phyloP scores from a whole-genome alignment of 2,329 filamentous ascomycete species.

The Fusarium anthophilum region DNA sequence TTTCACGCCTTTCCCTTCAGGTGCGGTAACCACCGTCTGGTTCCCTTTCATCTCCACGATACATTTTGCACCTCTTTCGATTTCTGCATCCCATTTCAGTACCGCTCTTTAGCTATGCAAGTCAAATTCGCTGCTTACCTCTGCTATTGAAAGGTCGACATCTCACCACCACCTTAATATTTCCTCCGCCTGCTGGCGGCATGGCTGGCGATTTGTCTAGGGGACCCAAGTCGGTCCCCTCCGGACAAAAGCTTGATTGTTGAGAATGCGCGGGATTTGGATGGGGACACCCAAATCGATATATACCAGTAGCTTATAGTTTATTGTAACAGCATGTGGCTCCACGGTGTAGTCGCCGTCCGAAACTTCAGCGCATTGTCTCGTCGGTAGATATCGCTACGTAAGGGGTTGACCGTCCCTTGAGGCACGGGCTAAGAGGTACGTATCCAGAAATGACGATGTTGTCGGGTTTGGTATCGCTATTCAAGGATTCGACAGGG shows the following conservation, averaged over 20 bases:
- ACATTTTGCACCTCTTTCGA: constrained; percentile 91
- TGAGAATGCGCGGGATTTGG: constrained; percentile 42
- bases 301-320: constrained; percentile 11
- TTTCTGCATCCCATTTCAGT: constrained; percentile 66
- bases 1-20: constrained; percentile 74
- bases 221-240: constrained; percentile 52
- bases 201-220: constrained; percentile 46
- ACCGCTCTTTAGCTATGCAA: background rate
- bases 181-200: constrained; percentile 78
- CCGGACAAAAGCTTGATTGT: constrained; percentile 32
- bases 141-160: constrained; percentile 93
- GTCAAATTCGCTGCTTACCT: constrained; percentile 65
- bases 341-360: constrained; percentile 32
- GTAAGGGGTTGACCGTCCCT: constrained; percentile 29
- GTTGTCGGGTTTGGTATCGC: constrained; percentile 24
- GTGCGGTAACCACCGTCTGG: constrained; percentile 86
- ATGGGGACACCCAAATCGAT: constrained; percentile 4
- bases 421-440: constrained; percentile 21
- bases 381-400: constrained; percentile 19
- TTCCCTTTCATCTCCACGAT: constrained; percentile 95
- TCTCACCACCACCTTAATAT: constrained; percentile 99
- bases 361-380: constrained; percentile 39
- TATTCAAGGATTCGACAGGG: constrained; percentile 3
- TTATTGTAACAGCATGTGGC: constrained; percentile 28
- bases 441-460: constrained; percentile 43